phyloP scores from a whole-genome alignment of 768 basidiomycete species.

The Suillus brevipes region DNA sequence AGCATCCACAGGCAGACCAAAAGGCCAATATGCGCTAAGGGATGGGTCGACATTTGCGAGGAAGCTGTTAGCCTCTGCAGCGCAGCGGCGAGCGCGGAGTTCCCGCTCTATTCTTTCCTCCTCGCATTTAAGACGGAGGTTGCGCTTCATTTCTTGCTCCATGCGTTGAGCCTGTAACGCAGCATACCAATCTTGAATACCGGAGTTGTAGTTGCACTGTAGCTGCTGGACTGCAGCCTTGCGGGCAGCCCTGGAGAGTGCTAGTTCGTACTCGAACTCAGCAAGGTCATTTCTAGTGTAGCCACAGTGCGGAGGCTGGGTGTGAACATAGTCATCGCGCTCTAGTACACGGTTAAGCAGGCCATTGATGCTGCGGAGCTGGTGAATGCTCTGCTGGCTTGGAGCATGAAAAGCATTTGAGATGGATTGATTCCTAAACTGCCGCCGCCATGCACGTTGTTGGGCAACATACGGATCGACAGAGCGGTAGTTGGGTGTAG shows the following conservation, averaged over 20 bases:
- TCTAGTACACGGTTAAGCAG: neutral
- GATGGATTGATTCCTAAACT: slow-evolving; percentile 2
- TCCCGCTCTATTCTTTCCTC: neutral
- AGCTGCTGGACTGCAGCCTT: neutral
- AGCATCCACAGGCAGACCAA: neutral
- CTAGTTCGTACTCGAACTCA: neutral
- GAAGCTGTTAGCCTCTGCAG: neutral
- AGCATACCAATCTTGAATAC: neutral
- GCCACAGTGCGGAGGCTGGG: neutral
- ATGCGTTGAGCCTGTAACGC: neutral
- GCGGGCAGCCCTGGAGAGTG: neutral
- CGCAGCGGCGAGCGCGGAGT: neutral
- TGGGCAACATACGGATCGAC: slow-evolving; percentile 22
- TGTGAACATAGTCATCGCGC: neutral
- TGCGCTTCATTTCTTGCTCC: neutral
- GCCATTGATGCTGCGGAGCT: neutral
- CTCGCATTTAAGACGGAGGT: neutral
- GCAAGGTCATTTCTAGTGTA: neutral
- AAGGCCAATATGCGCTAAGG: neutral
- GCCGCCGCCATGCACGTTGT: slow-evolving; percentile 18
- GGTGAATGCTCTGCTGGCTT: neutral
- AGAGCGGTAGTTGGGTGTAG: neutral
- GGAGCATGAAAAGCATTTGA: slow-evolving; percentile 3
- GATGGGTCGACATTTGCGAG: neutral
- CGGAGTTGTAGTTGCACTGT: neutral